These are phyloP conservation scores for Poronia punctata DNA, from an alignment of 495 filamentous ascomycete genomes.

Conservation along the genomic window DNA sequence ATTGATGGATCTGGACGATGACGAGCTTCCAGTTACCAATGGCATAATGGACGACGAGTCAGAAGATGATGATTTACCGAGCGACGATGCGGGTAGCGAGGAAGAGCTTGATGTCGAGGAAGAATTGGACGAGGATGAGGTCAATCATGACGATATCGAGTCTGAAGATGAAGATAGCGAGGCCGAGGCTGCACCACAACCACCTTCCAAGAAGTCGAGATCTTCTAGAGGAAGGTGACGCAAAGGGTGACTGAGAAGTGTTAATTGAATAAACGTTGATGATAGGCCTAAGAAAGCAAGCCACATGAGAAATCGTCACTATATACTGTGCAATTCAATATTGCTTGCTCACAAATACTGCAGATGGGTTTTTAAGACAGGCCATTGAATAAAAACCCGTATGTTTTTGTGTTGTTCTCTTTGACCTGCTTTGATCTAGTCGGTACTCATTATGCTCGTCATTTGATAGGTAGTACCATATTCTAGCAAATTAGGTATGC, in stretches of 20 bases:
- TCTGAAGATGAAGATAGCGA: constrained; percentile 39
- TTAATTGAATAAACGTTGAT: constrained; percentile 10
- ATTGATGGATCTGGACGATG: constrained; percentile 27
- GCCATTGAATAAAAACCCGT: too few relatives aligned
- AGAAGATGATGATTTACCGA: constrained; percentile 37
- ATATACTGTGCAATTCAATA: too few relatives aligned
- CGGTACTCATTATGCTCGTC: too few relatives aligned
- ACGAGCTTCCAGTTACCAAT: constrained; percentile 27
- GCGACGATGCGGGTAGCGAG: constrained; percentile 30
- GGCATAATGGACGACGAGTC: constrained; percentile 31
- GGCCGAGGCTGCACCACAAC: constrained; percentile 26
- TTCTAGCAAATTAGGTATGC: too few relatives aligned
- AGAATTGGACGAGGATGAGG: constrained; percentile 37
- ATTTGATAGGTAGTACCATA: too few relatives aligned
- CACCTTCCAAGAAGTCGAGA: constrained; percentile 28
- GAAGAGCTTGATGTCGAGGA: constrained; percentile 33
- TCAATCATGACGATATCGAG: constrained; percentile 37
- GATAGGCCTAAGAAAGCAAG: constrained; percentile 7
- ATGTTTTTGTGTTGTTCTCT: too few relatives aligned
- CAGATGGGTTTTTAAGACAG: too few relatives aligned
- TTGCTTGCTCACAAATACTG: too few relatives aligned
- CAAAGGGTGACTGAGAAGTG: constrained; percentile 2
- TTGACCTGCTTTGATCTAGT: too few relatives aligned
- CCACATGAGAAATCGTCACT: constrained; percentile 21
- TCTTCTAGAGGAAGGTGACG: constrained; percentile 21